phyloP scores from a whole-genome alignment of 352 stramenopile genomes.

The Phytophthora fragariaefolia region DNA sequence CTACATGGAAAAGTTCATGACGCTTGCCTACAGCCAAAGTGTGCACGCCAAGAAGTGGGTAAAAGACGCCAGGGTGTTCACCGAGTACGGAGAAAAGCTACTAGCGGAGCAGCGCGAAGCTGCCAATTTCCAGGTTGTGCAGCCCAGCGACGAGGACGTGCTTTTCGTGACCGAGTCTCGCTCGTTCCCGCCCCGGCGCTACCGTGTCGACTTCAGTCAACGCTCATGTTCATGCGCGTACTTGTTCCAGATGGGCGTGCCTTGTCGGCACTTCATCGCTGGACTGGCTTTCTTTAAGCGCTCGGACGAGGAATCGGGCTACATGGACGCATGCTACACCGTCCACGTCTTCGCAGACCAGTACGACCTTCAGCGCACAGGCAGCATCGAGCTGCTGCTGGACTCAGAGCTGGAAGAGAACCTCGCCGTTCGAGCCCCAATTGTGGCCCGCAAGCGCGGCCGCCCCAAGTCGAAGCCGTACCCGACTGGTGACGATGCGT shows the following conservation, averaged over 20 bases:
- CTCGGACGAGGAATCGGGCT: slow-evolving; percentile 20
- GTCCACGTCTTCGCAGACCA: slow-evolving; percentile 35
- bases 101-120: slow-evolving; percentile 38
- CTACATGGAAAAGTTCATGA: slow-evolving; percentile 51
- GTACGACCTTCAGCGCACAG: slow-evolving; percentile 33
- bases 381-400: slow-evolving; percentile 39
- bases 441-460: slow-evolving; percentile 38
- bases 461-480: slow-evolving; percentile 39
- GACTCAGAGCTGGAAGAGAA: slow-evolving; percentile 45
- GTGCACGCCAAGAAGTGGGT: slow-evolving; percentile 36
- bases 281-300: slow-evolving; percentile 38
- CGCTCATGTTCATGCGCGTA: slow-evolving; percentile 42
- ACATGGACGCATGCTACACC: slow-evolving; percentile 35
- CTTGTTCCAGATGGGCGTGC: slow-evolving; percentile 43
- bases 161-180: slow-evolving; percentile 46
- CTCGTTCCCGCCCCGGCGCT: slow-evolving; percentile 44
- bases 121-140: slow-evolving; percentile 45
- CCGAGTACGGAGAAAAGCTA: slow-evolving; percentile 31
- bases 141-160: slow-evolving; percentile 36
- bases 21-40: slow-evolving; percentile 31
- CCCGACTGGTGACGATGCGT: slow-evolving; percentile 8
- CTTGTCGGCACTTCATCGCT: slow-evolving; percentile 43
- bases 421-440: slow-evolving; percentile 29
- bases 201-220: slow-evolving; percentile 38
- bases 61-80: slow-evolving; percentile 27